Conservation (phyloP, 805 yeast species). For the Sugiyamaella marilandica region DNA sequence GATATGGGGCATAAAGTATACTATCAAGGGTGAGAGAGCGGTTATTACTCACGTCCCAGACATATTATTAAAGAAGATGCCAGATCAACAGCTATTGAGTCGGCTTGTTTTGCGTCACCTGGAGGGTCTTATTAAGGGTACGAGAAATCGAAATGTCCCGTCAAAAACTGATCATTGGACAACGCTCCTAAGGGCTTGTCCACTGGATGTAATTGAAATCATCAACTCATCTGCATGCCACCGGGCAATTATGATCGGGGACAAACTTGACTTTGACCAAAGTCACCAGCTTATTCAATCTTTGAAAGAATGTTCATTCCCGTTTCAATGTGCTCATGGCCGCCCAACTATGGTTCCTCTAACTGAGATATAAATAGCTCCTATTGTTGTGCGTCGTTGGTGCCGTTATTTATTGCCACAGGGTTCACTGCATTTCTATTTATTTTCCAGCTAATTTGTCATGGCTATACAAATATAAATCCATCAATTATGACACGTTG, state of each 20-base stretch:
- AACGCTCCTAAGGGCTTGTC: constrained; percentile 40
- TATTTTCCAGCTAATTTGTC: too few species aligned
- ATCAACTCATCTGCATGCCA: constrained; percentile 62
- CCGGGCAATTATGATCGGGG: constrained; percentile 69
- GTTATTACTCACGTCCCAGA: constrained; percentile 22
- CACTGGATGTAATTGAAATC: constrained; percentile 45
- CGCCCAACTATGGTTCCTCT: constrained; percentile 64
- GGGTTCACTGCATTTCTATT: background rate
- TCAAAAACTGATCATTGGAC: constrained; percentile 34
- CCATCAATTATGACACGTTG: too few species aligned
- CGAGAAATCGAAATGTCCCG: background rate
- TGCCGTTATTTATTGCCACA: background rate
- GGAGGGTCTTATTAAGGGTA: constrained; percentile 5
- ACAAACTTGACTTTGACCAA: constrained; percentile 38
- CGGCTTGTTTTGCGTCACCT: constrained; percentile 9
- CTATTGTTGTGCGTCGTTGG: too few species aligned
- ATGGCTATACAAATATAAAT: too few species aligned
- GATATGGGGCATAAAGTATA: constrained; percentile 16
- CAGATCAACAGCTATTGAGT: constrained; percentile 6
- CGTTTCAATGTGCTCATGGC: constrained; percentile 85
- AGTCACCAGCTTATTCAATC: constrained; percentile 42
- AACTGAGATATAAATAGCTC: too few species aligned
- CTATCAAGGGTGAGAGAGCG: background rate
- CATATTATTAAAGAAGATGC: constrained; percentile 2
- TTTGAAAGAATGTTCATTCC: constrained; percentile 48